Conservation (phyloP, 202 grass and related monocot species). For the Saccharum hybrid region DNA sequence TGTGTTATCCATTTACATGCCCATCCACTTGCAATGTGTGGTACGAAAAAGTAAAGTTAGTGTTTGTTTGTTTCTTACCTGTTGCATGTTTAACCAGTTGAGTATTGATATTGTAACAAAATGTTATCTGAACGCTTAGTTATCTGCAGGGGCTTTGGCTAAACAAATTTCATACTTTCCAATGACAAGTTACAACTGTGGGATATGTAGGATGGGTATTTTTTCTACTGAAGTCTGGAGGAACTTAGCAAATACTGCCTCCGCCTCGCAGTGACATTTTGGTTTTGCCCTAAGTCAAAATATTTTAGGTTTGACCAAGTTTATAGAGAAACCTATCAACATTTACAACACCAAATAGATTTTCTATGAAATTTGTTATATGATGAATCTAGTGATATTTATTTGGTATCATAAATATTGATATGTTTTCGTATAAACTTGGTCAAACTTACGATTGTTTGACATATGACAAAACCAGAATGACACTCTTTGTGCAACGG, state of each 20-base stretch:
- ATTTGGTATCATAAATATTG: not conserved
- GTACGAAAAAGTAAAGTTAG: not conserved
- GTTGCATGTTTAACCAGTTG: not conserved
- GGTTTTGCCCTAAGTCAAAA: not conserved
- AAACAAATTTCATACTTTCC: not conserved
- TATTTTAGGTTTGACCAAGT: not conserved
- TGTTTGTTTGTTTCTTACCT: not conserved
- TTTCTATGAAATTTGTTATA: not conserved
- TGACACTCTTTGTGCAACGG: not conserved
- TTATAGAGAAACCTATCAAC: not conserved
- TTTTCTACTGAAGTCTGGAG: constrained; percentile 1
- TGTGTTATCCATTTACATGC: not conserved
- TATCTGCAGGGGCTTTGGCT: constrained; percentile 22
- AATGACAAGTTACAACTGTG: not conserved
- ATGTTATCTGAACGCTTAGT: constrained; percentile 2
- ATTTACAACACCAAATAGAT: not conserved
- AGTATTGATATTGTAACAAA: not conserved
- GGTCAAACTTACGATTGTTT: not conserved
- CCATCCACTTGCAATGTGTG: not conserved
- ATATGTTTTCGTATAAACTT: not conserved
- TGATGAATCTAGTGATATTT: too few relatives aligned
- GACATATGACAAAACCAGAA: not conserved
- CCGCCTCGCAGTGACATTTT: not conserved
- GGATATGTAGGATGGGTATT: not conserved
- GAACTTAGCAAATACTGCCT: not conserved